These are phyloP conservation scores for Canariomyces notabilis DNA, from an alignment of 2,329 filamentous ascomycete species.

Conservation along the genomic window DNA sequence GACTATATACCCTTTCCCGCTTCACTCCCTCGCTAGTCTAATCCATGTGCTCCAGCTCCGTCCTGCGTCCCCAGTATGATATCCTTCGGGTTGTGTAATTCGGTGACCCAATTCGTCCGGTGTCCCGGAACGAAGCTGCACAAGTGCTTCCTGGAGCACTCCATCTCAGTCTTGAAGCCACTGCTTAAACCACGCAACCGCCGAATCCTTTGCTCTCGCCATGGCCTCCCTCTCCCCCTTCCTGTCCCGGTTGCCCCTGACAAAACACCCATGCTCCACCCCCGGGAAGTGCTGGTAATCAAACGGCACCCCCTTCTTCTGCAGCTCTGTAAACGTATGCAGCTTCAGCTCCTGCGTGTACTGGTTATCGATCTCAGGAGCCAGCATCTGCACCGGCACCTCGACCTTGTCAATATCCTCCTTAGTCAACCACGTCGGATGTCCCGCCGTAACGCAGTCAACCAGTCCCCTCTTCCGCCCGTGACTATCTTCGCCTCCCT, in stretches of 20 bases:
- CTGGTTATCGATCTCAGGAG: slow-evolving; percentile 40
- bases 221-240: slow-evolving; percentile 40
- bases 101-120: too few species aligned
- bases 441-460: slow-evolving; percentile 41
- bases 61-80: too few species aligned
- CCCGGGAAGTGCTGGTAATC: slow-evolving; percentile 50
- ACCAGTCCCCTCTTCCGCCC: slow-evolving; percentile 31
- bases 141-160: neutral
- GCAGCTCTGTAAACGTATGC: slow-evolving; percentile 36
- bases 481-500: slow-evolving; percentile 17
- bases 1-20: too few species aligned
- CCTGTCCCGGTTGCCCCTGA: slow-evolving; percentile 37
- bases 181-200: slow-evolving; percentile 40
- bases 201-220: slow-evolving; percentile 43
- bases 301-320: slow-evolving; percentile 35
- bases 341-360: slow-evolving; percentile 44
- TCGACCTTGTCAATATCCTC: slow-evolving; percentile 41
- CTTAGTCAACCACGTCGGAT: slow-evolving; percentile 40
- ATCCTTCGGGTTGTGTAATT: too few species aligned
- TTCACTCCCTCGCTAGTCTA: too few species aligned
- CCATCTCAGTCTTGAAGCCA: slow-evolving; percentile 13
- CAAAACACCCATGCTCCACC: slow-evolving; percentile 41
- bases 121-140: too few species aligned
- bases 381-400: slow-evolving; percentile 48
- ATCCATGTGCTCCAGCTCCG: too few species aligned